phyloP scores from a whole-genome alignment of 108 stramenopile species.

The Asterionellopsis glacialis region DNA sequence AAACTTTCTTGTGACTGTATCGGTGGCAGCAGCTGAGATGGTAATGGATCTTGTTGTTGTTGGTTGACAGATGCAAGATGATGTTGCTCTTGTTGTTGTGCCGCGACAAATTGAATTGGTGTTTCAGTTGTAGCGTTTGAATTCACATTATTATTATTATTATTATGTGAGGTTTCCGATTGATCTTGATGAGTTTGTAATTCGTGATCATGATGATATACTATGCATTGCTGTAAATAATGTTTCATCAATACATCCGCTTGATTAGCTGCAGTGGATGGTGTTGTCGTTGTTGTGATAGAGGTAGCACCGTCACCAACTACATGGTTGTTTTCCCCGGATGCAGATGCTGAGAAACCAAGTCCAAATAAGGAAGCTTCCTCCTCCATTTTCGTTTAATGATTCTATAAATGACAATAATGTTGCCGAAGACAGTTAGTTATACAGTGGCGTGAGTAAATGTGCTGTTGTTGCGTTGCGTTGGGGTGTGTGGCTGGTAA shows the following conservation, averaged over 20 bases:
- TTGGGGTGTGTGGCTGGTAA: too few species aligned
- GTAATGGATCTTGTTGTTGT: neutral
- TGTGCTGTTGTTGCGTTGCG: too few species aligned
- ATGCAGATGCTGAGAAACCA: too few species aligned
- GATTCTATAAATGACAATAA: too few species aligned
- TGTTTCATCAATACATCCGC: conserved; percentile 4
- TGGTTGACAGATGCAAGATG: neutral
- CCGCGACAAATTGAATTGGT: neutral
- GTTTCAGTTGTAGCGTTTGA: neutral
- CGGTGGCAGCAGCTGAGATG: too few species aligned
- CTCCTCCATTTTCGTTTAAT: too few species aligned
- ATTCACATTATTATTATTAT: neutral
- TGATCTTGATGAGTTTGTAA: neutral
- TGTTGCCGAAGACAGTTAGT: too few species aligned
- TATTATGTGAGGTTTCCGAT: neutral
- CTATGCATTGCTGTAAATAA: conserved; percentile 17
- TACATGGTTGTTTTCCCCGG: too few species aligned
- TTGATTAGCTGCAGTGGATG: neutral
- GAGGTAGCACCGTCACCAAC: too few species aligned
- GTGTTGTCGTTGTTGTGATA: neutral
- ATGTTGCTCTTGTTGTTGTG: neutral
- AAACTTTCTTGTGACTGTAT: too few species aligned
- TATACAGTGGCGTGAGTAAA: too few species aligned
- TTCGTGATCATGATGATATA: conserved; percentile 20
- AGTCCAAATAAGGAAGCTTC: too few species aligned